Base-by-base conservation (phyloP, 306 rosid genomes). In the Pachyrhizus erosus region DNA sequence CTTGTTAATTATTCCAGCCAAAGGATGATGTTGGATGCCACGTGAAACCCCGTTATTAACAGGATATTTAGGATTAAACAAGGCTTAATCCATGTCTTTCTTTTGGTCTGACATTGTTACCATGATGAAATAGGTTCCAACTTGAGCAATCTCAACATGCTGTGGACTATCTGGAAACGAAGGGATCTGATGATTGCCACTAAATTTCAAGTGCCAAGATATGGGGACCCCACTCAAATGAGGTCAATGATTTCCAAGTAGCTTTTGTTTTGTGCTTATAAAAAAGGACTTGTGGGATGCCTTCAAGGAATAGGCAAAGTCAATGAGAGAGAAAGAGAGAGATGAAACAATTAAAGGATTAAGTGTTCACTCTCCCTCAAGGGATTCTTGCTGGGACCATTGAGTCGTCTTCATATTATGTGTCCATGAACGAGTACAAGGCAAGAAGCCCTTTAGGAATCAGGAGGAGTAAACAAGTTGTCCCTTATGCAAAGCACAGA, bases 311-410 rank as follows among this genome's bases (percentile, higher is more conserved):
- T 77, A 42, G 61, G 17, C 27, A 4, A 76, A 60, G 27, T 40
- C 26, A 26, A 61, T 24, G 29, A 61, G 18, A 61, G 12, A 27
- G 45, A 14, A 31, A 18, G 20, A 23, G 21, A 26, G 48, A 20
- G 46, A 40, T 7, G 46, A 8, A 40, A 6, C 11, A 42, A 42
- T 42, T 39, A 48, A 74, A 65, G 80, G 85, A 55, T 55, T 66
- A 62, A 7, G 67, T 82, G 76, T 54, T 75, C 11, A 75, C 70
- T 75, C 80, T 66, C 76, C 43, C 85, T 82, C 85, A 60, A 54
- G 37, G 17, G 79, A 37, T 80, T 70, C 84, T 42, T 0, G 17
- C 34, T 3, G 6, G 52, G 18, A 46, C 18, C 18, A 46, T 13
- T 3, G 6, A 46, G 14, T 46, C 18, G 18, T 46, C 1, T 46